Conservation (phyloP, 148 eudicot species). For the Rhododendron simsii region DNA sequence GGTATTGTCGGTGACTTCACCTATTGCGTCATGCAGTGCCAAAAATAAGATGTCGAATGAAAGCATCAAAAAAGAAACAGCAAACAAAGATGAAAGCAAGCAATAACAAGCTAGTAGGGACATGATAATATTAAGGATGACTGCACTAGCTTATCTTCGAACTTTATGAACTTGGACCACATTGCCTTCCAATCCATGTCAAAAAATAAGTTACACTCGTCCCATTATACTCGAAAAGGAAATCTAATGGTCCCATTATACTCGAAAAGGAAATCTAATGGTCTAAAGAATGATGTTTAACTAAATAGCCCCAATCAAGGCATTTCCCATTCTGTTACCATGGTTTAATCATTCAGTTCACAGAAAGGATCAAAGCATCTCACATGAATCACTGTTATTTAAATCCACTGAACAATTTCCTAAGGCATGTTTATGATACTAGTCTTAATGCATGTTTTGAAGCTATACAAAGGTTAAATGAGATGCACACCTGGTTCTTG, state of each 20-base stretch:
- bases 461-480: neutral
- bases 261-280: no score
- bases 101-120: neutral
- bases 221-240: neutral
- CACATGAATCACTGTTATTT: neutral
- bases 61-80: neutral
- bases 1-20: conserved; percentile 75
- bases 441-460: neutral
- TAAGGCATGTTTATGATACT: neutral
- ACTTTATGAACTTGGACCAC: neutral
- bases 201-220: neutral
- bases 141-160: neutral
- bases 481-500: conserved; percentile 71
- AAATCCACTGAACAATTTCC: neutral
- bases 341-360: neutral
- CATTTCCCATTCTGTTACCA: neutral
- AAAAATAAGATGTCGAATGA: neutral
- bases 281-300: neutral
- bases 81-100: neutral
- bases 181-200: neutral
- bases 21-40: conserved; percentile 28
- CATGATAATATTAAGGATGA: neutral
- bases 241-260: no score
- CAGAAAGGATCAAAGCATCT: neutral
- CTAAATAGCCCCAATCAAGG: neutral